Base-by-base conservation (phyloP, 768 basidiomycete species). In the Podaxis sp. region DNA sequence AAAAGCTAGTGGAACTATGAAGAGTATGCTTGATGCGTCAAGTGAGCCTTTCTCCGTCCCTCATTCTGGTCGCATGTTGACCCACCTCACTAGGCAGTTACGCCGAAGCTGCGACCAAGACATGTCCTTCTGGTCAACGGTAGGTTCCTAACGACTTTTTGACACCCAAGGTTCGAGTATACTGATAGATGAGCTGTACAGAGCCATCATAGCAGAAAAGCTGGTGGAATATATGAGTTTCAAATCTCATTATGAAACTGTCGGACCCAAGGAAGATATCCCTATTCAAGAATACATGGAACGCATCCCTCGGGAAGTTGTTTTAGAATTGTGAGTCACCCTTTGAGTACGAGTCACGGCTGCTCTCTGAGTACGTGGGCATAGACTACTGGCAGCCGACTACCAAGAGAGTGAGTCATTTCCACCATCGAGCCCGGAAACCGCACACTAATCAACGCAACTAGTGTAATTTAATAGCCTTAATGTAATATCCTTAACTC, bases 191-290 rank as follows among this genome's bases (percentile, higher is more conserved):
- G 11, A 17, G 9, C 3, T 29, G 25, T 24, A 19, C 65, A 87
- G 86, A 33, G 86, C 80, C 8, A 82, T 89, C 25, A 87, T 96
- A 38, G 85, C 93, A 1, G 92, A 95, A 75, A 95, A 93, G 70
- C 79, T 96, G 57, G 81, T 93, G 46, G 95, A 98, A 73, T 97
- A 94, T 71, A 91, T 96, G 77, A 78, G 84, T 36, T 95, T 90
- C 80, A 95, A 91, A 75, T 78, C 86, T 0, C 82, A 93, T 64
- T 94, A 93, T 70, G 86, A 89, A 64, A 81, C 82, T n/a, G 79
- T 77, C 1, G 84, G 82, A 0, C 76, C 85, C 6, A 92, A 88
- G 66, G 93, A 94, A 67, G 91, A 94, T 54, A 77, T 91, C 22
- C 93, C 94, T 3, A 70, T 84, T 1, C 77, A 82, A 22, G 94